Base-by-base conservation (phyloP, 2,329 filamentous ascomycete species). In the Beauveria pseudobassiana region DNA sequence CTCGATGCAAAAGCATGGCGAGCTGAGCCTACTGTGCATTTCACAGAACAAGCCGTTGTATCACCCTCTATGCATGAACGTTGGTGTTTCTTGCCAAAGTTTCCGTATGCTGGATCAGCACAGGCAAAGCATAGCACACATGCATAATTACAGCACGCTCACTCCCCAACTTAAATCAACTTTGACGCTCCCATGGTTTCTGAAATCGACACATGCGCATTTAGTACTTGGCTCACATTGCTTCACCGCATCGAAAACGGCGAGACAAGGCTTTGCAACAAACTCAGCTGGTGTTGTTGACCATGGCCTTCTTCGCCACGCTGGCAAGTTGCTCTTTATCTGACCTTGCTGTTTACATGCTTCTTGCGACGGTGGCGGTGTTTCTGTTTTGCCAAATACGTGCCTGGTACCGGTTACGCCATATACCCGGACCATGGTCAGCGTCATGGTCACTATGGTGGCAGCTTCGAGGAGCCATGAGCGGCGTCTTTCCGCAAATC, bases 391-490 rank as follows among this genome's bases (percentile, higher is more conserved):
- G 22, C 20, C 28, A 61, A 16, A 18, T 69, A 26, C 69, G 61
- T 26, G 61, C 59, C n/a, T 71, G 70, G 70, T 62, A 67, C 46
- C 67, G 69, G 4, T 59, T 72, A 42, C 66, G 69, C 16, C 68
- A 72, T 57, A 67, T 72, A 54, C 70, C 70, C 0, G 70, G 70
- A 0, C 70, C 70, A 1, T 34, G 45, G 7, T 56, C 63, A 6
- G 68, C 67, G 5, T 68, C 50, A 38, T 72, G 70, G 70, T 67
- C 69, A 8, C 58, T 66, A 16, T 71, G 68, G 68, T 71, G 69
- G 69, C 69, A 72, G 61, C 66, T 71, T 1, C 65, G 63, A 0
- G 65, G 65, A 3, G 69, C 69, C 20, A 63, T 72, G 30, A 62
- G 69, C 10, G 69, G 70, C 16, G 64, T 64, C 10, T 72, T 72